Evolutionary conservation across 495 filamentous ascomycete genomes (phyloP).

Genomic region (Pyrenopolyporus hunteri): DNA sequence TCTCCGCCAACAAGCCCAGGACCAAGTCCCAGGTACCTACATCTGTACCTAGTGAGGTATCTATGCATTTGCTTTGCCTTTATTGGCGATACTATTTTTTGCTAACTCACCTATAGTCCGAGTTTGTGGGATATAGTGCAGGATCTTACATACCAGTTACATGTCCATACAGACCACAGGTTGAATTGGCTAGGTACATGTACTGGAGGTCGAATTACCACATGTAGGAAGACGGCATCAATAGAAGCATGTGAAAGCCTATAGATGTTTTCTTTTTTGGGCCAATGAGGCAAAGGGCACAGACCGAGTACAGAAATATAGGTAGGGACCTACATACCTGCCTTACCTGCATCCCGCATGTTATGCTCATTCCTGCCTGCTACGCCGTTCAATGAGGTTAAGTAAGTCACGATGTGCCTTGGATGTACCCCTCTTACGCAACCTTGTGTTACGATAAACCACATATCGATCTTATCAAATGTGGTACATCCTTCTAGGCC

Average conservation of each 20-base stretch:
- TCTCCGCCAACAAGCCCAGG: too few species aligned
- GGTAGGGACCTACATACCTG: too few species aligned
- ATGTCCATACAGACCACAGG: too few species aligned
- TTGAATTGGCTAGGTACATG: background rate
- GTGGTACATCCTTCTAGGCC: slow-evolving; percentile 13
- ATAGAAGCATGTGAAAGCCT: slow-evolving; percentile 24
- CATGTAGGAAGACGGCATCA: too few species aligned
- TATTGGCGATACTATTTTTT: slow-evolving; percentile 14
- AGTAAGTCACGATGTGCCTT: too few species aligned
- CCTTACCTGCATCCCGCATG: too few species aligned
- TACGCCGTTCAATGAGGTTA: too few species aligned
- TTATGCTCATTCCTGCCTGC: too few species aligned
- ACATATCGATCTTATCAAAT: slow-evolving; percentile 29
- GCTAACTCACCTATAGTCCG: slow-evolving; percentile 1
- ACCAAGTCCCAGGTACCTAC: too few species aligned
- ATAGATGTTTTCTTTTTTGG: background rate
- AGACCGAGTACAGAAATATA: slow-evolving; percentile 10
- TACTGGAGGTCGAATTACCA: too few species aligned
- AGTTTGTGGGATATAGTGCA: background rate
- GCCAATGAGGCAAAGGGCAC: slow-evolving; percentile 8
- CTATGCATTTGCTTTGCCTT: background rate
- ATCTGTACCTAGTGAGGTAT: background rate
- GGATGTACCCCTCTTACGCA: slow-evolving; percentile 15
- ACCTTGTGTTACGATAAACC: slow-evolving; percentile 22
- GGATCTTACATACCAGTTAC: background rate